phyloP scores from a whole-genome alignment of 495 filamentous ascomycete species.

The Gamarada debralockiae region DNA sequence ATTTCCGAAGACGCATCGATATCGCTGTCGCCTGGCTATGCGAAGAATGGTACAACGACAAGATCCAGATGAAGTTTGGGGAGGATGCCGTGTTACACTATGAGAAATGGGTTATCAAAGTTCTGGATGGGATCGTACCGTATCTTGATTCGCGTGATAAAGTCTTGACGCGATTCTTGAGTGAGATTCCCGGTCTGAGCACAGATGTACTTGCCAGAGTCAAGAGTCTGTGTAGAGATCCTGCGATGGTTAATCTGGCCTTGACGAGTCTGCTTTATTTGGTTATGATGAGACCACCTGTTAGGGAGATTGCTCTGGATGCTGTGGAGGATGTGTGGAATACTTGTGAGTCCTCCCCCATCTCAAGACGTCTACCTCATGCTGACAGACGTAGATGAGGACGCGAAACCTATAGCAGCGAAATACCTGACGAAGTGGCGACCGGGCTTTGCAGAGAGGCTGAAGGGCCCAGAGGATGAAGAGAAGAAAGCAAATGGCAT shows the following conservation, averaged over 20 bases:
- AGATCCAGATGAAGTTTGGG: constrained; percentile 47
- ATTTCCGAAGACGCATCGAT: constrained; percentile 84
- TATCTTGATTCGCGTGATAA: constrained; percentile 88
- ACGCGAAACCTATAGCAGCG: constrained; percentile 46
- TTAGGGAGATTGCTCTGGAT: constrained; percentile 75
- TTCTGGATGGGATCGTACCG: constrained; percentile 82
- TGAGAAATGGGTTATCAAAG: constrained; percentile 70
- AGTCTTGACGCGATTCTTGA: constrained; percentile 77
- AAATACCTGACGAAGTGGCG: constrained; percentile 52
- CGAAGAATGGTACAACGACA: constrained; percentile 98
- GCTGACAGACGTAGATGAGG: constrained; percentile 32
- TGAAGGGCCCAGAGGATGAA: constrained; percentile 8
- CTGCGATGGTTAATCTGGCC: constrained; percentile 57
- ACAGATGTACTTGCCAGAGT: constrained; percentile 65
- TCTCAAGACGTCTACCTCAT: constrained; percentile 2
- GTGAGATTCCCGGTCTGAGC: constrained; percentile 82
- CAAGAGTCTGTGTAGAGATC: constrained; percentile 80
- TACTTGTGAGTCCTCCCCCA: constrained; percentile 53
- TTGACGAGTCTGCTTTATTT: constrained; percentile 60
- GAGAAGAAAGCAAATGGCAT: constrained; percentile 11
- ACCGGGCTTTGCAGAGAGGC: constrained; percentile 38
- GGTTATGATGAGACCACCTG: constrained; percentile 81
- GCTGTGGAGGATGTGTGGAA: constrained; percentile 81
- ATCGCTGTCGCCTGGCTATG: constrained; percentile 87
- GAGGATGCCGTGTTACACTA: constrained; percentile 60